These are phyloP conservation scores for Glebionis coronaria DNA, from an alignment of 129 eudicot species.

Conservation along the genomic window DNA sequence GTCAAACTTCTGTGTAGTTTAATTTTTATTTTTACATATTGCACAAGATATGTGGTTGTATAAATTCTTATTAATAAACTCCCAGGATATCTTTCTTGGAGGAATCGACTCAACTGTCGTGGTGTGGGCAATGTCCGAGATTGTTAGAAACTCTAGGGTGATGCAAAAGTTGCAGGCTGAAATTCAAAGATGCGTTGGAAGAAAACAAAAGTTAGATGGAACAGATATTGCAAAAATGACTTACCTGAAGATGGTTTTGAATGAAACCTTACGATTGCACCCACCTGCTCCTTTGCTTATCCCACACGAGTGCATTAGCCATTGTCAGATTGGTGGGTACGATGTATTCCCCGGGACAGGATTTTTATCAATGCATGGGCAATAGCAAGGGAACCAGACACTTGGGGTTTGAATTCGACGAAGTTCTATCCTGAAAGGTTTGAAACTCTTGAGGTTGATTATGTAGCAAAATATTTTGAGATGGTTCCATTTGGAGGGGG, in stretches of 20 bases:
- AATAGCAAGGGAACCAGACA: slow-evolving; percentile 31
- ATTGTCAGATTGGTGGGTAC: slow-evolving; percentile 27
- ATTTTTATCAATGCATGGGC: slow-evolving; percentile 37
- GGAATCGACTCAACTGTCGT: slow-evolving; percentile 24
- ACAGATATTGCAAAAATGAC: slow-evolving; percentile 19
- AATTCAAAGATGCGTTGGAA: slow-evolving; percentile 27
- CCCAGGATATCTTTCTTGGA: slow-evolving; percentile 33
- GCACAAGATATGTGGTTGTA: not conserved
- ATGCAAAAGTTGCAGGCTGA: slow-evolving; percentile 37
- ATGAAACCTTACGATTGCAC: slow-evolving; percentile 41
- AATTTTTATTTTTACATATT: not conserved
- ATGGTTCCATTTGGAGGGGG: slow-evolving; percentile 48
- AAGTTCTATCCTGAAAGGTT: slow-evolving; percentile 51
- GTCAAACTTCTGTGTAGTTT: not conserved
- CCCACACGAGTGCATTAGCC: slow-evolving; percentile 29
- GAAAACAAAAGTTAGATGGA: slow-evolving; percentile 5
- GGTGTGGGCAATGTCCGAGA: slow-evolving; percentile 46
- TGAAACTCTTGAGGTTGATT: slow-evolving; percentile 34
- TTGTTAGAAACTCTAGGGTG: slow-evolving; percentile 31
- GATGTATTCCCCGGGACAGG: slow-evolving; percentile 26
- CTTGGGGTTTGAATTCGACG: slow-evolving; percentile 27
- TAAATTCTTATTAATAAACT: not conserved
- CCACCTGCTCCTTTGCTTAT: slow-evolving; percentile 33
- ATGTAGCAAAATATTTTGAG: slow-evolving; percentile 37
- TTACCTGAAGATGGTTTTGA: slow-evolving; percentile 40